These are phyloP conservation scores for Mycena leptocephala DNA, from an alignment of 768 basidiomycete genomes.

Conservation along the genomic window DNA sequence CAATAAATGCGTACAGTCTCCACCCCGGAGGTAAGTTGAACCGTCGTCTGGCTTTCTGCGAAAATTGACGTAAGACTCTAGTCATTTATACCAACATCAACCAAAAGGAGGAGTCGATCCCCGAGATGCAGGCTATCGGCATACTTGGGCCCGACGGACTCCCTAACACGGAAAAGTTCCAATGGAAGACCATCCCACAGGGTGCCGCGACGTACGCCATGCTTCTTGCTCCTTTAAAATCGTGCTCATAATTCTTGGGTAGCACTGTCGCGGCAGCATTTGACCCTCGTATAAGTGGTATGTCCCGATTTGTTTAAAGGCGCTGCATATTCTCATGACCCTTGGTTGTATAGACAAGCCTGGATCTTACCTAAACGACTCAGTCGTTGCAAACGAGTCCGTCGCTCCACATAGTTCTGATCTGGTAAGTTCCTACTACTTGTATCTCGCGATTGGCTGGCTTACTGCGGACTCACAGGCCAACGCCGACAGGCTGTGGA, in stretches of 20 bases:
- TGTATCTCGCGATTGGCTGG: not conserved
- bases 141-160: not conserved
- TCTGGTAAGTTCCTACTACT: not conserved
- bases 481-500: not conserved
- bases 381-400: not conserved
- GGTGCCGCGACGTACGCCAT: not conserved
- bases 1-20: not conserved
- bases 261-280: not conserved
- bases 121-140: not conserved
- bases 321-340: not conserved
- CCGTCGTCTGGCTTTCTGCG: not conserved
- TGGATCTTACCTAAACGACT: not conserved
- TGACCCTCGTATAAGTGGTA: not conserved
- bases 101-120: not conserved
- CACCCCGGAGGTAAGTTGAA: not conserved
- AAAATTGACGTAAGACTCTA: not conserved
- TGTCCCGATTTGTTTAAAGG: not conserved
- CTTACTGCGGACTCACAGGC: not conserved
- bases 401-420: not conserved
- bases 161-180: not conserved
- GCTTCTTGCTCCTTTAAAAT: not conserved
- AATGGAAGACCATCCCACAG: not conserved
- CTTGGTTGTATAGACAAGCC: not conserved
- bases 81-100: not conserved
- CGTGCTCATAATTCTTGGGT: not conserved